Evolutionary conservation across 768 basidiomycete species (phyloP), one percentile per base, ranked within the genome.

Genomic region (Lepiota brunneoincarnata): DNA sequence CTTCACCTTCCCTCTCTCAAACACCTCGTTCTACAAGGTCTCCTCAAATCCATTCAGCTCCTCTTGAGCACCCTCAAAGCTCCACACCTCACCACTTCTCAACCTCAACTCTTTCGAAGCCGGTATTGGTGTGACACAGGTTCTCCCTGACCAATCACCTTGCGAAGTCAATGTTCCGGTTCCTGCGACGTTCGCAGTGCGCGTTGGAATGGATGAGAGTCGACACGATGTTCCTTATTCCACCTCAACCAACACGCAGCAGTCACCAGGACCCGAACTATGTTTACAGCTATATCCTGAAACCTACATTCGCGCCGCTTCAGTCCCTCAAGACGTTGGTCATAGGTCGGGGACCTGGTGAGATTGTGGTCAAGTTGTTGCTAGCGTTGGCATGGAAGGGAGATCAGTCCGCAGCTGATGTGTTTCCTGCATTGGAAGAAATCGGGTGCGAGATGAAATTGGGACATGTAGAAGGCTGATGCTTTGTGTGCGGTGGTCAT

Each of bases 361-460:
- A 54, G n/a, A 24, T 48, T 41, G 53, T 54, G 31, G 53, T 47
- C 17, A 54, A 47, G 26, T 31, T 54, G 37, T 41, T 54, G 39
- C 37, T 54, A 2, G 48, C 53, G 6, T 35, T 54, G 38, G 53
- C 53, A 20, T 54, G 53, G 53, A 54, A 36, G 31, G 53, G 53
- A 17, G 53, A 54, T 38, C 45, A 38, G 21, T 28, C 47, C 3
- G 45, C 37, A 9, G 40, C 38, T 28, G 53, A 54, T 35, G 24
- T 54, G 18, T 54, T 54, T 15, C 45, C 53, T 7, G 2, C 35
- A 4, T 15, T 54, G 9, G 53, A 54, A 31, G 37, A 41, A 12
- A 23, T 54, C 14, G 53, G 53, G 23, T 54, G 53, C 10, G 53
- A 54, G 39, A 54, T 54, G 53, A 54, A 54, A 20, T 39, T 54